Evolutionary conservation across 164 flowering plant genomes (phyloP).

Genomic region (Berberis vulgaris): DNA sequence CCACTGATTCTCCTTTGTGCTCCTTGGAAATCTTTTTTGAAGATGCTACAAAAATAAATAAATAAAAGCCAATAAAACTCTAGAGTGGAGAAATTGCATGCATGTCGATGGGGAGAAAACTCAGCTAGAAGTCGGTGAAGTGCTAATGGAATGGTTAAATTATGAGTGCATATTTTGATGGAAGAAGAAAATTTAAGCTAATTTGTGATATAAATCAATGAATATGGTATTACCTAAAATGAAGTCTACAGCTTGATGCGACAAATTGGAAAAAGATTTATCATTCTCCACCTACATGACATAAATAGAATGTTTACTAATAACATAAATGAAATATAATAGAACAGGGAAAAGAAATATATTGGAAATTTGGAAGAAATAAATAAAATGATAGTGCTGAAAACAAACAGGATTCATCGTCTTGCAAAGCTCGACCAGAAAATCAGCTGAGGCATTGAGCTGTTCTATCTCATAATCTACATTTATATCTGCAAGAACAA

Average conservation of each 20-base stretch:
- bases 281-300: constrained; percentile 35
- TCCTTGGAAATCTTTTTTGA: constrained; percentile 37
- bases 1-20: constrained; percentile 36
- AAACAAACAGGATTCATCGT: constrained; percentile 30
- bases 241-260: constrained; percentile 88
- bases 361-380: not conserved
- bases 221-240: constrained; percentile 49
- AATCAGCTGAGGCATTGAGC: constrained; percentile 64
- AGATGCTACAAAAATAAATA: constrained; percentile 36
- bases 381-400: not conserved
- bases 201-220: not conserved
- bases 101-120: too few species aligned
- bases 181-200: too few species aligned
- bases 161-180: too few species aligned
- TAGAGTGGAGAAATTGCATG: too few species aligned
- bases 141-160: too few species aligned
- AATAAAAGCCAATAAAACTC: not conserved
- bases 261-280: constrained; percentile 46
- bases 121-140: too few species aligned
- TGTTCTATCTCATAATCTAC: constrained; percentile 53
- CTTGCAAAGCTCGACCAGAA: constrained; percentile 75
- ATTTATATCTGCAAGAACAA: constrained; percentile 28
- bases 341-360: too few species aligned
- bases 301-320: not conserved
- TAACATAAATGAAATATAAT: too few species aligned